Evolutionary conservation across 768 basidiomycete genomes (phyloP), one percentile per base, ranked within the genome.

Genomic region (Crassisporium funariophilum): DNA sequence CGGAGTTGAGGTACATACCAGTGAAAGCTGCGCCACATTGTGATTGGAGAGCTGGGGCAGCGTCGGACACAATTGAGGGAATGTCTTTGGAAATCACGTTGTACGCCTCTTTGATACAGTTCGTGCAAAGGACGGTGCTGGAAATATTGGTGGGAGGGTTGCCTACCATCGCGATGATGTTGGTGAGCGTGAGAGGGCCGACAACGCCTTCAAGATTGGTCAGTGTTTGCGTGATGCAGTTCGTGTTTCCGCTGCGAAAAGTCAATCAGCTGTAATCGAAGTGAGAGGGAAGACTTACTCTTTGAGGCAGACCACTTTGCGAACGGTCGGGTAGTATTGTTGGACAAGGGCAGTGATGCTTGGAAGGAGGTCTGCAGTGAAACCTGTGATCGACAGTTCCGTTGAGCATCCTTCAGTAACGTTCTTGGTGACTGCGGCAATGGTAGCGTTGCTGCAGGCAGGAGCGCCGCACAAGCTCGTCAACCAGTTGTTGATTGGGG

Each of bases 401-500:
- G 68, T 41, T 11, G 65, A 49, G 54, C 79, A 81, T 20, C 77
- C 76, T 4, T 60, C 54, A 0, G 81, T 80, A 37, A 86, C 42
- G 55, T 80, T 82, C 22, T 68, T 57, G 6, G 82, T 76, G 35
- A 88, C 69, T 1, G 68, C 57, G 15, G 82, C 64, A 8, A 91
- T 70, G 0, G 84, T 82, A 15, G 65, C 65, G 50, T 89, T 85
- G 54, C 70, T 77, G 61, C 87, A 88, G 7, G 78, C 50, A 5
- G 61, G 65, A 36, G 68, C 65, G 13, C 72, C 53, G 60, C 86
- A 88, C 41, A 85, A 27, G 37, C 76, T 77, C 0, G 65, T 71
- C 38, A 88, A 64, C 88, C 88, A 91, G 31, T 42, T 73, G 63
- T 84, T 69, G 45, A 88, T 54, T 10, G 80, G 68, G 4, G 55